Conservation (phyloP, 345 rosid genomes). For the Turnera subulata region DNA sequence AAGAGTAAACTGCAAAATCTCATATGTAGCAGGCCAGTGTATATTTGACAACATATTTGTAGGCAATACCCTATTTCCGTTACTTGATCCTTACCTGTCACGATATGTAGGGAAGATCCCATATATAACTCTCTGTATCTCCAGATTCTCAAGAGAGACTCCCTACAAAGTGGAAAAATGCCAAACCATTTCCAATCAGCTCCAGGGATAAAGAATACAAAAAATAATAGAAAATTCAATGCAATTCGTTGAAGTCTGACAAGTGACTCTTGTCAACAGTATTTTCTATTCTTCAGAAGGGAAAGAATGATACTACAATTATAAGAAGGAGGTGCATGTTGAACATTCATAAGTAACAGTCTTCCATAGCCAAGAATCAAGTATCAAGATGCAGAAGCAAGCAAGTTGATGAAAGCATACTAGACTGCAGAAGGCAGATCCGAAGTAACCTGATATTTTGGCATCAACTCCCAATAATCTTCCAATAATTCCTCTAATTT, state of each 20-base stretch:
- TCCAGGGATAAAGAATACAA: not conserved
- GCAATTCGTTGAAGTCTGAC: too few relatives aligned
- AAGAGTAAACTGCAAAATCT: not conserved
- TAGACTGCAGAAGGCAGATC: constrained; percentile 4
- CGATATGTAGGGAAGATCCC: constrained; percentile 91
- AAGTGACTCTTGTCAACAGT: not conserved
- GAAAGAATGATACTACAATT: not conserved
- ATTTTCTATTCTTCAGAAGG: not conserved
- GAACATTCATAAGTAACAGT: too few relatives aligned
- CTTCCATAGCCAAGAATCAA: too few relatives aligned
- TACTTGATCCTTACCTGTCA: constrained; percentile 47
- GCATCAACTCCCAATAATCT: constrained; percentile 89
- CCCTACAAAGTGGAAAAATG: constrained; percentile 40
- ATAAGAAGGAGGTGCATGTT: too few relatives aligned
- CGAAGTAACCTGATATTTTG: constrained; percentile 67
- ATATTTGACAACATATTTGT: too few relatives aligned
- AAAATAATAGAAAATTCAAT: not conserved
- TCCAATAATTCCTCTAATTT: constrained; percentile 80
- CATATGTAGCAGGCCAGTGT: too few relatives aligned
- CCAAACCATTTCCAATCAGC: constrained; percentile 4
- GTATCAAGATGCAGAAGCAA: constrained; percentile 4
- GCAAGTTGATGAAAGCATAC: constrained; percentile 1
- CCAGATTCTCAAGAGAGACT: constrained; percentile 61
- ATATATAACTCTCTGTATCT: constrained; percentile 77
- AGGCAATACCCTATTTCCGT: too few relatives aligned